Conservation (phyloP, 2,329 filamentous ascomycete genomes). For the Alternaria dauci region DNA sequence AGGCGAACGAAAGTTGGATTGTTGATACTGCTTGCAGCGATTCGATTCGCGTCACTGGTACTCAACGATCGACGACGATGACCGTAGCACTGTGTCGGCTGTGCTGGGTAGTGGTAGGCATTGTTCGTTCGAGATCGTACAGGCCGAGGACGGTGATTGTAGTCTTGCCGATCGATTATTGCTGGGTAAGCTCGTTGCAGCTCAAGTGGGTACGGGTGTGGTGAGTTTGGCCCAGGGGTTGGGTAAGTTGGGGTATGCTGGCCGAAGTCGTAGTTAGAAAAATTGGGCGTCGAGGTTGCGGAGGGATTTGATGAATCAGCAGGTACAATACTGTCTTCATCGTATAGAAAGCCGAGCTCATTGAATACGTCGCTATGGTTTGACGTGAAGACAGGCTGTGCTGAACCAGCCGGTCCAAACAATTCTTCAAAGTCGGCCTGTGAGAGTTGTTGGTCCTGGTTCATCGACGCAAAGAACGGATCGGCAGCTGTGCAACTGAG, state of each 20-base stretch:
- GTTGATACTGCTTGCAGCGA: conserved; percentile 7
- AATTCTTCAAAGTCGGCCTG: conserved; percentile 22
- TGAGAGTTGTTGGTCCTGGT: conserved; percentile 17
- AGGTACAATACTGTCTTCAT: background rate
- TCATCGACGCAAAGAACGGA: conserved; percentile 2
- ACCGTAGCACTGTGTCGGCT: conserved; percentile 14
- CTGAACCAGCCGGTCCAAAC: conserved; percentile 11
- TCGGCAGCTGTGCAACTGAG: conserved; percentile 4
- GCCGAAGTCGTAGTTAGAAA: conserved; percentile 21
- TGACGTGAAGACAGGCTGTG: conserved; percentile 11
- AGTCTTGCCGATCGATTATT: background rate
- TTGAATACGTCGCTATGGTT: conserved; percentile 17
- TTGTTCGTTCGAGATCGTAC: conserved; percentile 16
- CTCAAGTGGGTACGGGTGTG: conserved; percentile 30
- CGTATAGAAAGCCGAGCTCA: conserved; percentile 14
- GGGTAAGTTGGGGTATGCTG: conserved; percentile 16
- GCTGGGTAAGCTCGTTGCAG: conserved; percentile 18
- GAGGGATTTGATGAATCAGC: conserved; percentile 14
- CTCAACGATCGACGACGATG: conserved; percentile 43
- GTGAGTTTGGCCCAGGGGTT: conserved; percentile 19
- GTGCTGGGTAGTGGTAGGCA: conserved; percentile 7
- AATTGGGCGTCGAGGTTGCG: conserved; percentile 20
- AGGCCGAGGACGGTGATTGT: conserved; percentile 13
- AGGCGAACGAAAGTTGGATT: conserved; percentile 38
- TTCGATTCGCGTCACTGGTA: conserved; percentile 29